Conservation (phyloP, 495 filamentous ascomycete genomes). For the Chaetomium cochliodes region DNA sequence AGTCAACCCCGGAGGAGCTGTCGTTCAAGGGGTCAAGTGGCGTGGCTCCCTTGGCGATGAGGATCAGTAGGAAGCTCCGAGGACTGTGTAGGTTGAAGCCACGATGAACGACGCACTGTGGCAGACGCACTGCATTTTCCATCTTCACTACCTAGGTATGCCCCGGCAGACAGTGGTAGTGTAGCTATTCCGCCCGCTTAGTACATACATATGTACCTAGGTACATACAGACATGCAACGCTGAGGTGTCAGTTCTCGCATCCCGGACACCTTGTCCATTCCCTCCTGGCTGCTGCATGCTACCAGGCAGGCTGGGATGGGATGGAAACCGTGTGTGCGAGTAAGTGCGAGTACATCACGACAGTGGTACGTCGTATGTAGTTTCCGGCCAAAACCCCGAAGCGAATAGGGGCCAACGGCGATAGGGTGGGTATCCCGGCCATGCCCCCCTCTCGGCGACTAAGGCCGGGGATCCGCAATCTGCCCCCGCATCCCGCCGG, state of each 20-base stretch:
- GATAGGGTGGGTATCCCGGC: background rate
- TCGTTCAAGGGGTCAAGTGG: background rate
- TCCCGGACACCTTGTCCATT: background rate
- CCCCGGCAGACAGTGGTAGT: background rate
- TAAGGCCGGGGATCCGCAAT: constrained; percentile 11
- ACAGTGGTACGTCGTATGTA: too few species aligned
- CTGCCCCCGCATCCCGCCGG: constrained; percentile 1
- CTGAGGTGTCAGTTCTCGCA: background rate
- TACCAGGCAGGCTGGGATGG: too few species aligned
- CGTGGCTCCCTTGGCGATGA: background rate
- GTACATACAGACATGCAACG: background rate
- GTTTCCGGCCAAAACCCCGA: background rate
- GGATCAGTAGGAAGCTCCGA: background rate
- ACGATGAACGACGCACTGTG: background rate
- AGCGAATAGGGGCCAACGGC: background rate
- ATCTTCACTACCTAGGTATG: background rate
- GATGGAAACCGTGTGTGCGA: too few species aligned
- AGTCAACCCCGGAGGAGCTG: background rate
- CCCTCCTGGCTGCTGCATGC: too few species aligned
- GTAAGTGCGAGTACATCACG: too few species aligned
- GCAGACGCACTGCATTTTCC: background rate
- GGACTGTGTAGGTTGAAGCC: background rate
- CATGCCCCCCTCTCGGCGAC: constrained; percentile 5
- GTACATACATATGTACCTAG: too few species aligned
- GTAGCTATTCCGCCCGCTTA: background rate